Evolutionary conservation across 1,139 yeast genomes (phyloP).

Genomic region (Yarrowia galli): DNA sequence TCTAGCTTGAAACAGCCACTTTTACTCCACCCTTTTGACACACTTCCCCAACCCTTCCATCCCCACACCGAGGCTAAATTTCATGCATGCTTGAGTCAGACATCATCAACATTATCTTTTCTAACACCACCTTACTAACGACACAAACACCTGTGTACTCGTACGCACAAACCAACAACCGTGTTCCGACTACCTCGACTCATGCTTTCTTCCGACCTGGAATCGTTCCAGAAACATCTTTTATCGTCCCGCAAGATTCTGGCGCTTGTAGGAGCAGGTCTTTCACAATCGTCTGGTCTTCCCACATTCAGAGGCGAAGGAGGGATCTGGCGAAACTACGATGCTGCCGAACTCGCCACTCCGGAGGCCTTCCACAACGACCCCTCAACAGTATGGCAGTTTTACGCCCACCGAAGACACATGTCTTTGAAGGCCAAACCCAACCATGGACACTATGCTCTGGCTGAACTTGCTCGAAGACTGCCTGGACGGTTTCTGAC

Average conservation of each 20-base stretch:
- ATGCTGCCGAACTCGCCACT: conserved; percentile 84
- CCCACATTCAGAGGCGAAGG: conserved; percentile 76
- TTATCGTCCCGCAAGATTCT: conserved; percentile 62
- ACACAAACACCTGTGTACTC: no score
- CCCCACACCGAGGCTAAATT: no score
- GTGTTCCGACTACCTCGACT: neutral
- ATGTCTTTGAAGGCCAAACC: conserved; percentile 73
- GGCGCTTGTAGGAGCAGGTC: conserved; percentile 85
- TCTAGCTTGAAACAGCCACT: no score
- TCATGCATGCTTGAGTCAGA: no score
- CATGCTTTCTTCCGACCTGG: conserved; percentile 46
- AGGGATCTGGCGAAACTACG: conserved; percentile 80
- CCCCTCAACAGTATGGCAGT: conserved; percentile 91
- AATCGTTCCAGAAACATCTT: conserved; percentile 66
- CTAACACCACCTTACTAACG: no score
- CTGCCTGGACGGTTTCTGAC: conserved; percentile 57
- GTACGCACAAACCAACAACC: no score
- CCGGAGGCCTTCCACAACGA: conserved; percentile 86
- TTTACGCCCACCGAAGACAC: conserved; percentile 72
- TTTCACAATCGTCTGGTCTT: conserved; percentile 78
- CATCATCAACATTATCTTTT: no score
- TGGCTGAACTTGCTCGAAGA: conserved; percentile 62
- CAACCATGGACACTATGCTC: conserved; percentile 72
- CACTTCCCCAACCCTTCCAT: no score
- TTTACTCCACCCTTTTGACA: no score